Base-by-base conservation (phyloP, 2,329 filamentous ascomycete species). In the Rasamsonia emersonii region DNA sequence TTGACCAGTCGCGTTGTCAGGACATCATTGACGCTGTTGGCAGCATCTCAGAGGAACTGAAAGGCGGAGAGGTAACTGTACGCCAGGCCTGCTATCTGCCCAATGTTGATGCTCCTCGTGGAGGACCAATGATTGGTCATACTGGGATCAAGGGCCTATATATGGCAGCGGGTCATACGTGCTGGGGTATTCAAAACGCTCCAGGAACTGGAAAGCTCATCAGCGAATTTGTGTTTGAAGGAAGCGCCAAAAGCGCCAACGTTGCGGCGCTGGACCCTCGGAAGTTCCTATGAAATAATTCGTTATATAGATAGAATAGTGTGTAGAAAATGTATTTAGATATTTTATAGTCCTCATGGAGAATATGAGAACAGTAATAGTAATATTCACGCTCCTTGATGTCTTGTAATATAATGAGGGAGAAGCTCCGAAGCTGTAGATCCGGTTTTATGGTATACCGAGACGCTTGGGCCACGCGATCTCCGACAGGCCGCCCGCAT, bases 131-230 rank as follows among this genome's bases (percentile, higher is more conserved):
- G 30, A 72, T 96, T 15, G 91, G 91, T 0, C 65, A 70, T 32
- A 88, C 86, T 5, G 71, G 73, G 2, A 75, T 80, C 0, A 73
- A 76, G 5, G 86, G 88, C 0, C 50, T 96, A 25, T 79, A 82
- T 56, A 67, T 96, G 38, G 91, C 91, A 0, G 73, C 85, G 0
- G 91, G 91, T 0, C 91, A 98, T 65, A 94, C 86, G 2, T 96
- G 89, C 62, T 98, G 91, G 91, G 91, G 91, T 0, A 94, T 98
- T 14, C 89, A 96, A 63, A 96, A 98, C 62, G 86, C 79, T 1
- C 88, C 89, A 1, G 91, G 73, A 1, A 96, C 89, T 5, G 84
- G 84, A 3, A 84, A 79, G 59, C 56, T 89, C 23, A 80, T 91
- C 65, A 80, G 81, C 21, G 82, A 89, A 57, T 77, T 83, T 58